Conservation (phyloP, 768 basidiomycete species). For the Lentinula edodes region DNA sequence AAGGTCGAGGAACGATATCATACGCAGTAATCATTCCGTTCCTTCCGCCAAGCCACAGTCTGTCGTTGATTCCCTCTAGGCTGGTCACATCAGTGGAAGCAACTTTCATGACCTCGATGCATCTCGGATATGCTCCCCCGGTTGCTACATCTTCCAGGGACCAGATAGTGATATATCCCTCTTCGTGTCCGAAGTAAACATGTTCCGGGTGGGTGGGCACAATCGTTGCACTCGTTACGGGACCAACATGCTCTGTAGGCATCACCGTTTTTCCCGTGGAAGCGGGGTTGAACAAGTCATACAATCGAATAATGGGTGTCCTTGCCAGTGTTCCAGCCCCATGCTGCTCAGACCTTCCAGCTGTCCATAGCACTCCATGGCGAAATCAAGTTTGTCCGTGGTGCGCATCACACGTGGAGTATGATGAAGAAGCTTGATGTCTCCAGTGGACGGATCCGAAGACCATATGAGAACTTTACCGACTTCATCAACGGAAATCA, state of each 20-base stretch:
- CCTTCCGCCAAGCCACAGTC: conserved; percentile 84
- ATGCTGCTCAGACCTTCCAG: conserved; percentile 47
- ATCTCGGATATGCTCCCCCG: conserved; percentile 28
- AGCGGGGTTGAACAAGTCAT: conserved; percentile 51
- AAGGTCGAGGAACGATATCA: conserved; percentile 68
- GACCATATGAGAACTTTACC: conserved; percentile 80
- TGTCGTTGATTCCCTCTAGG: conserved; percentile 77
- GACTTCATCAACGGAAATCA: conserved; percentile 80
- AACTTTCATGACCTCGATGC: conserved; percentile 75
- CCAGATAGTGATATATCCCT: conserved; percentile 88
- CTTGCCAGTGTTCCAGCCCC: conserved; percentile 32
- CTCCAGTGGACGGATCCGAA: conserved; percentile 30
- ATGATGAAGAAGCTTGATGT: conserved; percentile 39
- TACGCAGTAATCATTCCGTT: conserved; percentile 81
- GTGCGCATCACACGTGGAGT: conserved; percentile 60
- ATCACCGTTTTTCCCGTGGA: conserved; percentile 48
- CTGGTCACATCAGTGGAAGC: conserved; percentile 76
- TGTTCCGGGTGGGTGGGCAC: conserved; percentile 59
- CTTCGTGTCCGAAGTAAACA: conserved; percentile 89
- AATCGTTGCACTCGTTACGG: conserved; percentile 76
- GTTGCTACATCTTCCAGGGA: conserved; percentile 21
- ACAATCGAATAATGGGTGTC: conserved; percentile 74
- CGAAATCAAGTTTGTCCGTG: conserved; percentile 79
- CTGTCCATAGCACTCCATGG: conserved; percentile 81
- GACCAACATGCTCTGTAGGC: conserved; percentile 69